phyloP scores from a whole-genome alignment of 192 early-diverging fungal species.

The Spizellomyces punctatus region DNA sequence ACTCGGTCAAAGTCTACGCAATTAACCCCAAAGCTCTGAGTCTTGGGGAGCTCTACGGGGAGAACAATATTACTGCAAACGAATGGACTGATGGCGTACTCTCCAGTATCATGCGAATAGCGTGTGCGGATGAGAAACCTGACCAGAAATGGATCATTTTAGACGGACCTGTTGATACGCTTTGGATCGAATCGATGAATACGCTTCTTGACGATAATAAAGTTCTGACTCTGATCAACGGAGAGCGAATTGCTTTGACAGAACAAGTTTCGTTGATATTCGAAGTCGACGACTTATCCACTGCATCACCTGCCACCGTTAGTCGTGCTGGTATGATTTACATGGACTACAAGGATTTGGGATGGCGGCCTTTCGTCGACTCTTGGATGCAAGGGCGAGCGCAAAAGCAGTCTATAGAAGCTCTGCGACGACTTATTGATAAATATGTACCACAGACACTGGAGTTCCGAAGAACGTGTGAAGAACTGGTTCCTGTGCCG shows the following conservation, averaged over 20 bases:
- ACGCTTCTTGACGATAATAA: constrained; percentile 67
- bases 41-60: constrained; percentile 61
- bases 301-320: constrained; percentile 62
- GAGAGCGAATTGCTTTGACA: constrained; percentile 59
- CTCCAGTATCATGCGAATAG: constrained; percentile 54
- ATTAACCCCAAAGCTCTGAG: constrained; percentile 61
- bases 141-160: constrained; percentile 67
- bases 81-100: constrained; percentile 66
- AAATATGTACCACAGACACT: constrained; percentile 52
- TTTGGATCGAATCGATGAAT: constrained; percentile 70
- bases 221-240: constrained; percentile 62
- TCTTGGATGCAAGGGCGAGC: constrained; percentile 48
- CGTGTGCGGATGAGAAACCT: constrained; percentile 57
- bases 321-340: constrained; percentile 63
- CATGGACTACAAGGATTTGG: constrained; percentile 56
- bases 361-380: constrained; percentile 57
- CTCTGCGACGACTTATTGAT: constrained; percentile 43
- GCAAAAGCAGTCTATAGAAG: constrained; percentile 48
- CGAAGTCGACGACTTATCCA: constrained; percentile 63
- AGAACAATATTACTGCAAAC: constrained; percentile 56
- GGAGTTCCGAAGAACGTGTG: constrained; percentile 52
- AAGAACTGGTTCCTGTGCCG: constrained; percentile 54
- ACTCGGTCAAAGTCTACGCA: constrained; percentile 48
- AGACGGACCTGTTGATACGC: constrained; percentile 64
- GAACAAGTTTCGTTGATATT: constrained; percentile 63